Base-by-base conservation (phyloP, 2,329 filamentous ascomycete species). In the Sporothrix schenckii region DNA sequence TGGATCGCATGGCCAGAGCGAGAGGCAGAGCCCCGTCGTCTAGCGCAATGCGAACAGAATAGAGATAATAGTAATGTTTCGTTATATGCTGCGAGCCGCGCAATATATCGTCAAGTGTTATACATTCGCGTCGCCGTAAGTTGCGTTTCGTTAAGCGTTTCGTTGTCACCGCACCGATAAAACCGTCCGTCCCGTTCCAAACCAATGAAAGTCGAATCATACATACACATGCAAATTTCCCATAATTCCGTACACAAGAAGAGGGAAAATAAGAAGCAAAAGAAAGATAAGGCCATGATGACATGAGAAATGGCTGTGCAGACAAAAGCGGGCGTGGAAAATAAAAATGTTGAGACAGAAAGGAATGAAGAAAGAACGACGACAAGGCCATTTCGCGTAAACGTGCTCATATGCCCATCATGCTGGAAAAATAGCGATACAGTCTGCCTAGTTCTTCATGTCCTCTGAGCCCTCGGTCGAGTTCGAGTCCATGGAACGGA, bases 401-500 rank as follows among this genome's bases (percentile, higher is more conserved):
- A 53, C 60, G 21, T 58, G 54, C 68, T 69, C 47, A 53, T 30
- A 50, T 50, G 56, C 47, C 44, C 56, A 68, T 30, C 52, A 56
- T 56, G 65, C n/a, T 21, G 11, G 19, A 49, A 24, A 10, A 60
- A 44, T n/a, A 19, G 7, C 5, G 30, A 9, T 41, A 34, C 19
- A 27, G 4, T 41, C 16, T 19, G 0, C 19, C 10, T 69, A 65
- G 60, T 66, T 70, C 75, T 78, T 77, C 73, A 73, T 84, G 68
- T 86, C 84, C 74, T 79, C 77, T 74, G 80, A 77, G 6, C 87
- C 68, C 24, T 81, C 83, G 76, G 84, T 88, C 79, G 88, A 89
- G 73, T 87, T 88, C 71, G 82, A 83, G 77, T 87, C 85, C 47
- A 82, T 85, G 82, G 87, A 86, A 76, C 80, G 83, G 72, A 86